phyloP scores from a whole-genome alignment of 208 protist genomes.

The Trypanosomatidae sp. region DNA sequence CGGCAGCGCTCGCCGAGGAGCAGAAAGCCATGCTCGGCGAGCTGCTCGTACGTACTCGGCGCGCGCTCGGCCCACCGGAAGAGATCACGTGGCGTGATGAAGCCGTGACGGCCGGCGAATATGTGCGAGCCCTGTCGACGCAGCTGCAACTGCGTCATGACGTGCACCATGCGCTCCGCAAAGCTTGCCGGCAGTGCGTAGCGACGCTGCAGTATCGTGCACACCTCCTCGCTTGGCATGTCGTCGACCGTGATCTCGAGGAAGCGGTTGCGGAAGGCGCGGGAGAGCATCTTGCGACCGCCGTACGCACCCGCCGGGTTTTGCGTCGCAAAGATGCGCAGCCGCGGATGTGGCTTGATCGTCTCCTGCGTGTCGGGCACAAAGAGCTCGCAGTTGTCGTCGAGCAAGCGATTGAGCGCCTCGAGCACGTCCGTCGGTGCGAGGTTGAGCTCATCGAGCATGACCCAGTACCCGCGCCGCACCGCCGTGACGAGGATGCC shows the following conservation, averaged over 20 bases:
- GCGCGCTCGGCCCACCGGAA: conserved; percentile 98
- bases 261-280: conserved; percentile 99
- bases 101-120: conserved; percentile 97
- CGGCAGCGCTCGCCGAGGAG: conserved; percentile 97
- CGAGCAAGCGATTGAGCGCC: conserved; percentile 99
- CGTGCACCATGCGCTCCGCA: conserved; percentile 89
- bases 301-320: conserved; percentile 98
- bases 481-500: conserved; percentile 96
- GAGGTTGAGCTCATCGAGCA: conserved; percentile 99
- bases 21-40: conserved; percentile 96
- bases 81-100: conserved; percentile 99
- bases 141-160: conserved; percentile 94
- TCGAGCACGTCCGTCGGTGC: conserved; percentile 99
- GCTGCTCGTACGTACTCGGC: conserved; percentile 81
- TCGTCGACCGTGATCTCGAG: conserved; percentile 99
- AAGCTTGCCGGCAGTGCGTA: conserved; percentile 91
- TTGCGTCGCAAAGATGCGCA: conserved; percentile 99
- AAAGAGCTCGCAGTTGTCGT: conserved; percentile 99
- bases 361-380: conserved; percentile 98
- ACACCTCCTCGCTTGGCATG: conserved; percentile 96
- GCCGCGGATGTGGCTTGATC: conserved; percentile 96
- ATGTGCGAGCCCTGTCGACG: conserved; percentile 89
- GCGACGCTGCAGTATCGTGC: conserved; percentile 92
- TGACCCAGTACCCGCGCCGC: conserved; percentile 98
- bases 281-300: conserved; percentile 98